Base-by-base conservation (phyloP, 148 eudicot species). In the Amaranthus cruentus region DNA sequence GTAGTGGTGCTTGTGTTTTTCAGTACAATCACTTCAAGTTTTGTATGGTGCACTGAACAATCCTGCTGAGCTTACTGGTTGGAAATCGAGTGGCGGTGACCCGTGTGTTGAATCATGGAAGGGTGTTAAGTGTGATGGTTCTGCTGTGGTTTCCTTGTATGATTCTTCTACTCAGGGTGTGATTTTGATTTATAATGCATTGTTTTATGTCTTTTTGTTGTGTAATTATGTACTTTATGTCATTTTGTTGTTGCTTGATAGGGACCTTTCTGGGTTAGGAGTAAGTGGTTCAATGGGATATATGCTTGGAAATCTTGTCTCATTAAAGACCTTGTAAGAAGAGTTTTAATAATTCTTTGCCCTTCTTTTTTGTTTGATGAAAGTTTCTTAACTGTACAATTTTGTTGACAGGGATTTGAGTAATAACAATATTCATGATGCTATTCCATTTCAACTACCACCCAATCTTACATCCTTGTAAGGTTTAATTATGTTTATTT, bases 81-180 rank as follows among this genome's bases (percentile, higher is more conserved):
- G 99, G 99, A 88, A 84, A 78, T 73, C 92, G 3, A 85, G 76
- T 83, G 91, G 86, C 54, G 96, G 96, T 57, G 99, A 95, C 77
- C 99, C 99, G 5, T 95, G 99, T 86, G 92, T 86, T 68, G 92
- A 91, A 81, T 90, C 99, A 59, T 95, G 99, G 99, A 86, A 78
- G 78, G 99, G 98, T 67, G 82, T 95, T 63, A 79, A 78, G 56
- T 95, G 99, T 76, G 86, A 90, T 66, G 96, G 92, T 69, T 87
- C 97, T 50, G 84, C 97, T 60, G 97, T 95, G 61, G 92, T 87
- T 79, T 87, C 97, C 55, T 66, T 95, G 99, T 95, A 82, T 79
- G 92, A 5, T 56, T 51, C 38, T 43, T 51, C 38, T 43, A 56
- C 13, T 15, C 57, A 48, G 5, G 47, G 61, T 62, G 66, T 38